A percentile compares a stretch with the other conserved stretches of the same genome.
These are phyloP conservation scores for Aquilaria agallochum DNA, from an alignment of 441 rosid genomes.

Conservation along the genomic window DNA sequence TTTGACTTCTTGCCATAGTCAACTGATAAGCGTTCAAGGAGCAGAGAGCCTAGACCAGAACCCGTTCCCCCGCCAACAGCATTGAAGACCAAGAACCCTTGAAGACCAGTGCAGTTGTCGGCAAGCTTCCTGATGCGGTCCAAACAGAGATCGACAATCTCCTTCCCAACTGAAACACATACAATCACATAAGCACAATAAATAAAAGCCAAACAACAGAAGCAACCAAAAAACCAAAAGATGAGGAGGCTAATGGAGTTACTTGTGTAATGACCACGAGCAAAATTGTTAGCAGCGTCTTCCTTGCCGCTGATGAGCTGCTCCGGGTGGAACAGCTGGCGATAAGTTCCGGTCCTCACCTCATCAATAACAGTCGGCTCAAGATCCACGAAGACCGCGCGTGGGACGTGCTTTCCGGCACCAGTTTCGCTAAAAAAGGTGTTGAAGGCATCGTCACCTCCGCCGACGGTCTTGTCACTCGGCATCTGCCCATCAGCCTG, in stretches of 20 bases:
- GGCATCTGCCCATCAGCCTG: constrained; percentile 62
- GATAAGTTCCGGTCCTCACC: constrained; percentile 40
- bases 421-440: constrained; percentile 82
- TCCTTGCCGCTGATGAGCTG: constrained; percentile 67
- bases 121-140: constrained; percentile 61
- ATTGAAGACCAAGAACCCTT: constrained; percentile 59
- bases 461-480: constrained; percentile 50
- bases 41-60: constrained; percentile 58
- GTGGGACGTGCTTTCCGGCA: constrained; percentile 78
- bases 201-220: background rate
- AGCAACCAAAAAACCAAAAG: background rate
- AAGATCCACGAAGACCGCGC: constrained; percentile 44
- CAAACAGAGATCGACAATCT: constrained; percentile 59
- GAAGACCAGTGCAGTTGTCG: constrained; percentile 66
- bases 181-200: background rate
- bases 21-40: constrained; percentile 56
- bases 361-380: constrained; percentile 50
- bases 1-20: constrained; percentile 74
- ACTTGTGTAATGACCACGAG: constrained; percentile 54
- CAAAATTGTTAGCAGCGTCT: constrained; percentile 51
- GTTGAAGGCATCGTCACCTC: constrained; percentile 81
- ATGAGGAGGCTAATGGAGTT: background rate
- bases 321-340: constrained; percentile 46
- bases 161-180: constrained; percentile 47
- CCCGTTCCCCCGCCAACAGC: constrained; percentile 68